Evolutionary conservation across 331 rosid genomes (phyloP).

Genomic region (Pyracantha coccinea): DNA sequence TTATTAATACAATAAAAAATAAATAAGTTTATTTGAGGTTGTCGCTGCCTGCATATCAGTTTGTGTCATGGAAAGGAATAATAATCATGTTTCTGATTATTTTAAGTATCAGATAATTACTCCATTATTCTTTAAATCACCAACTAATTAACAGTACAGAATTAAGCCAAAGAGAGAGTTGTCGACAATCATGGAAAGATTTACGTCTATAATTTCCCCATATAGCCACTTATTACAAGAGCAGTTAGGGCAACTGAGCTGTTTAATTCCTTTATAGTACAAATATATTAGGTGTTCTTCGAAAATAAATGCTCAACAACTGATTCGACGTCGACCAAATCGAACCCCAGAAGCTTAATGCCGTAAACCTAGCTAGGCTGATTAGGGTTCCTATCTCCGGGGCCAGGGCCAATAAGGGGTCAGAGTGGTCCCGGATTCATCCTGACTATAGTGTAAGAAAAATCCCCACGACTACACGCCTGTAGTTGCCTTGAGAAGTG

Average conservation of each 20-base stretch:
- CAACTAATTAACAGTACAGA: background rate
- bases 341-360: background rate
- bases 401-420: no score
- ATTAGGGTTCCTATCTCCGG: no score
- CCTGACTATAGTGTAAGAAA: no score
- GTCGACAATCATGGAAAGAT: background rate
- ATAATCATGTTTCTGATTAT: background rate
- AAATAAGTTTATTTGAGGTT: background rate
- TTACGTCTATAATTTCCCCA: background rate
- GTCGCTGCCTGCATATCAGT: background rate
- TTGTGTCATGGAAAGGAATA: background rate
- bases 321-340: background rate
- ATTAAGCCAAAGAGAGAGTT: background rate
- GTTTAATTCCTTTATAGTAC: background rate
- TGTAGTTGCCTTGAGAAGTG: no score
- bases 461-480: no score
- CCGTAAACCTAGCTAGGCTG: background rate
- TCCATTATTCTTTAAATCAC: background rate
- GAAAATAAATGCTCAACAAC: background rate
- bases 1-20: background rate
- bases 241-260: background rate
- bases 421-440: no score
- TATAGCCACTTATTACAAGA: background rate
- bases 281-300: background rate
- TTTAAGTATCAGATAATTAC: background rate